Conservation (phyloP, 495 filamentous ascomycete genomes). For the Bryoglossum gracile region DNA sequence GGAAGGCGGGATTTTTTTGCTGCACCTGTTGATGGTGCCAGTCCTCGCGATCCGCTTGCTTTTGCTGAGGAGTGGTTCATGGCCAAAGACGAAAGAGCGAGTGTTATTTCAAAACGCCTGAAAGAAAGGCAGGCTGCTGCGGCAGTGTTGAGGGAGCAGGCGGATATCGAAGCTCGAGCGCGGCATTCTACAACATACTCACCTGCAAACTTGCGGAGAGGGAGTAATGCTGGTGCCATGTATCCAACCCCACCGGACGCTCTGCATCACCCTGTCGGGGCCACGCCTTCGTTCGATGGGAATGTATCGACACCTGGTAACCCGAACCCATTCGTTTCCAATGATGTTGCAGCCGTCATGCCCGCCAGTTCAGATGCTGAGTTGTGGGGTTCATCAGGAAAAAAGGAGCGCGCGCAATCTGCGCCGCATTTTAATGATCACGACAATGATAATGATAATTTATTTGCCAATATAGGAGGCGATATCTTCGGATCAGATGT, state of each 20-base stretch:
- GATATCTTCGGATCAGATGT: conserved; percentile 80
- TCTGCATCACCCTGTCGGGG: conserved; percentile 39
- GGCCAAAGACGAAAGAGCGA: conserved; percentile 40
- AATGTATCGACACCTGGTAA: conserved; percentile 40
- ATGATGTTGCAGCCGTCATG: conserved; percentile 17
- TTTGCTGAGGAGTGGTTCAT: conserved; percentile 64
- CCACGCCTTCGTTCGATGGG: conserved; percentile 43
- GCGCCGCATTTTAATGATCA: conserved; percentile 47
- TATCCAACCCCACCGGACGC: conserved; percentile 88
- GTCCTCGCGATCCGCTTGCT: conserved; percentile 50
- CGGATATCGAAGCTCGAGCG: conserved; percentile 31
- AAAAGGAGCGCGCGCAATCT: conserved; percentile 29
- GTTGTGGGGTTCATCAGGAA: conserved; percentile 17
- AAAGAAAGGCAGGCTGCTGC: conserved; percentile 44
- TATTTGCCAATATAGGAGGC: conserved; percentile 64
- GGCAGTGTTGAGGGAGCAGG: conserved; percentile 26
- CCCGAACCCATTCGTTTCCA: conserved; percentile 17
- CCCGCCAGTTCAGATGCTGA: conserved; percentile 24
- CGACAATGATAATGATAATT: conserved; percentile 44
- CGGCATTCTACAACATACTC: conserved; percentile 31
- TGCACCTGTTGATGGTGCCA: background rate
- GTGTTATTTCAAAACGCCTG: conserved; percentile 36
- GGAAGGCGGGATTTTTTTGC: background rate
- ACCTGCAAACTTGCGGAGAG: conserved; percentile 39
- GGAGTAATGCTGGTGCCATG: conserved; percentile 54